A percentile compares a stretch with the other conserved stretches of the same genome.
These are phyloP conservation scores for Boletus eberwhitei DNA, from an alignment of 768 basidiomycete genomes.

Conservation along the genomic window DNA sequence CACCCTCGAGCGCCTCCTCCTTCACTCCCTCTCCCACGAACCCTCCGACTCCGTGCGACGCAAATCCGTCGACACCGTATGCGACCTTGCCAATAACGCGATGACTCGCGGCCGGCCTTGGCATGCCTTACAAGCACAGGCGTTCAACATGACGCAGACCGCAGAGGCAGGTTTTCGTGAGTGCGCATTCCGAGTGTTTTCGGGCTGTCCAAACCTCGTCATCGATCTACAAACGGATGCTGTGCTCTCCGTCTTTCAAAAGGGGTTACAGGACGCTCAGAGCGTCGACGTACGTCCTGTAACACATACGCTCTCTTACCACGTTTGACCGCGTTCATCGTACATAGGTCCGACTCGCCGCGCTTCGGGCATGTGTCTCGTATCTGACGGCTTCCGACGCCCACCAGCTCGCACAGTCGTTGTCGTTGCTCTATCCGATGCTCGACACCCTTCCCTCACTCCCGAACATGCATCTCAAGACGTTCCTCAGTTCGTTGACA, in stretches of 20 bases:
- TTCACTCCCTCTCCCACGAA: slow-evolving; percentile 68
- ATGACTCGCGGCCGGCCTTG: slow-evolving; percentile 77
- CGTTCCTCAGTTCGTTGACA: slow-evolving; percentile 65
- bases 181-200: slow-evolving; percentile 68
- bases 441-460: slow-evolving; percentile 69
- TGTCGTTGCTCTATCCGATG: slow-evolving; percentile 64
- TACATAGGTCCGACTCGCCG: slow-evolving; percentile 65
- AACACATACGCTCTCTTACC: neutral
- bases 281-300: slow-evolving; percentile 54
- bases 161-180: slow-evolving; percentile 43
- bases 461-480: slow-evolving; percentile 51
- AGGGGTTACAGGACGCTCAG: slow-evolving; percentile 63
- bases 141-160: slow-evolving; percentile 56
- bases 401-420: slow-evolving; percentile 56
- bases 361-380: slow-evolving; percentile 64
- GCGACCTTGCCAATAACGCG: slow-evolving; percentile 70
- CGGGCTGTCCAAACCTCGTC: slow-evolving; percentile 70
- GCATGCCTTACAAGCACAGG: slow-evolving; percentile 74
- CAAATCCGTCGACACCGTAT: slow-evolving; percentile 72
- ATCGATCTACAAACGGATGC: slow-evolving; percentile 73
- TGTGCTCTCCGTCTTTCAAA: slow-evolving; percentile 62
- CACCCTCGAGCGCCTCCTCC: slow-evolving; percentile 67
- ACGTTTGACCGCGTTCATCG: neutral
- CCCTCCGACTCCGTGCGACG: slow-evolving; percentile 54
- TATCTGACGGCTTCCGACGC: slow-evolving; percentile 65